These are phyloP conservation scores for Zarea fungicola DNA, from an alignment of 2,329 filamentous ascomycete genomes.

Conservation along the genomic window DNA sequence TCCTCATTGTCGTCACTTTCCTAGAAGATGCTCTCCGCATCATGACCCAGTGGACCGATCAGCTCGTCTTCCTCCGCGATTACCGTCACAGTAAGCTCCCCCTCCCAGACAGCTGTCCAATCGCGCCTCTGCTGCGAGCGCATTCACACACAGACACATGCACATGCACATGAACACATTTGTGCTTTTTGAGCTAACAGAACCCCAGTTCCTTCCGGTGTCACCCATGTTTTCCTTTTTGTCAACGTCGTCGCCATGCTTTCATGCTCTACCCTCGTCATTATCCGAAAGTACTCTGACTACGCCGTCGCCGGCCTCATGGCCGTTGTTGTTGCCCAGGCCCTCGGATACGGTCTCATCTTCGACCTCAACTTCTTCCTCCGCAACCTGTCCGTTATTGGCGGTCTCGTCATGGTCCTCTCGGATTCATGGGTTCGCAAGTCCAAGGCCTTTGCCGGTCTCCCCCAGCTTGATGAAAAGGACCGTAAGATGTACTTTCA, in stretches of 20 bases:
- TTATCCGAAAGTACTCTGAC: slow-evolving; percentile 86
- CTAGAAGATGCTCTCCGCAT: slow-evolving; percentile 94
- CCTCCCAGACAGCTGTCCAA: background rate
- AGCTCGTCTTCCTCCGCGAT: slow-evolving; percentile 86
- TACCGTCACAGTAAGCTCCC: slow-evolving; percentile 78
- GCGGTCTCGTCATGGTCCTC: slow-evolving; percentile 93
- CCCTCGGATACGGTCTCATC: slow-evolving; percentile 93
- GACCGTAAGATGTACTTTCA: slow-evolving; percentile 99
- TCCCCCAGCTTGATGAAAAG: slow-evolving; percentile 95
- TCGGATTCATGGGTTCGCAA: slow-evolving; percentile 98
- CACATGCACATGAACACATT: too few species aligned
- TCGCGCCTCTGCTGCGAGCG: background rate
- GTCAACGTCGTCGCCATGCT: slow-evolving; percentile 86
- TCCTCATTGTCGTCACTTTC: slow-evolving; percentile 97
- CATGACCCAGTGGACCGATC: slow-evolving; percentile 94
- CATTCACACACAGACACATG: too few species aligned
- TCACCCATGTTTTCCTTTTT: slow-evolving; percentile 91
- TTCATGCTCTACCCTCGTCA: slow-evolving; percentile 76
- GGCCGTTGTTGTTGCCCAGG: slow-evolving; percentile 85
- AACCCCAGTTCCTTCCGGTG: slow-evolving; percentile 68
- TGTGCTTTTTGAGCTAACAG: too few species aligned
- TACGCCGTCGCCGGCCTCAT: slow-evolving; percentile 89
- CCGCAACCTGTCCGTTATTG: slow-evolving; percentile 95
- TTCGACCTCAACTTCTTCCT: slow-evolving; percentile 99
- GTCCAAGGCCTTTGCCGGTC: slow-evolving; percentile 90